phyloP scores from a whole-genome alignment of 441 rosid species.

The Kokia cookei region DNA sequence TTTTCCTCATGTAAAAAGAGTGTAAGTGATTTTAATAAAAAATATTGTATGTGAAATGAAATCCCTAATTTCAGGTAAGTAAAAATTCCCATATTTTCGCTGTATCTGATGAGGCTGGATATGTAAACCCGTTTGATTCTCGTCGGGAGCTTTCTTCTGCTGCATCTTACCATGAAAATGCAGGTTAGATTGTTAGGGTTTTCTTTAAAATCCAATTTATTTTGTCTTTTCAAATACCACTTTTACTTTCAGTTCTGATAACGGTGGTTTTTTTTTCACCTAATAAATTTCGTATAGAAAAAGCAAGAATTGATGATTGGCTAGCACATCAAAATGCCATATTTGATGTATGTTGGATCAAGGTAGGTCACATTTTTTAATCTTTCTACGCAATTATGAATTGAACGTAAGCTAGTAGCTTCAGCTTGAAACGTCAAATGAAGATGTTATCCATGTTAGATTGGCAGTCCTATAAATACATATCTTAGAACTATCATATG shows the following conservation, averaged over 20 bases:
- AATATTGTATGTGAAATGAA: background rate
- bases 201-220: background rate
- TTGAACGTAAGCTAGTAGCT: background rate
- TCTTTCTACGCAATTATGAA: background rate
- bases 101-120: slow-evolving; percentile 78
- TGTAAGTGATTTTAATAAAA: background rate
- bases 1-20: background rate
- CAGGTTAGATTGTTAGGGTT: slow-evolving; percentile 32
- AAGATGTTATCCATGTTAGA: background rate
- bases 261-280: background rate
- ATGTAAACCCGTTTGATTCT: slow-evolving; percentile 63
- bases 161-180: slow-evolving; percentile 42
- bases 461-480: background rate
- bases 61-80: slow-evolving; percentile 40
- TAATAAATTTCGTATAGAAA: slow-evolving; percentile 29
- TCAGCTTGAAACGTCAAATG: background rate
- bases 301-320: slow-evolving; percentile 59
- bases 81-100: slow-evolving; percentile 49
- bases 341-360: slow-evolving; percentile 76
- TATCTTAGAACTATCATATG: background rate
- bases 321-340: slow-evolving; percentile 74
- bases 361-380: slow-evolving; percentile 28
- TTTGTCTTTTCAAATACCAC: background rate
- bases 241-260: background rate
- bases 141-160: slow-evolving; percentile 34